A percentile compares a stretch with the other conserved stretches of the same genome.
Conservation (phyloP, 345 rosid genomes). For the Euphorbia lathyris region DNA sequence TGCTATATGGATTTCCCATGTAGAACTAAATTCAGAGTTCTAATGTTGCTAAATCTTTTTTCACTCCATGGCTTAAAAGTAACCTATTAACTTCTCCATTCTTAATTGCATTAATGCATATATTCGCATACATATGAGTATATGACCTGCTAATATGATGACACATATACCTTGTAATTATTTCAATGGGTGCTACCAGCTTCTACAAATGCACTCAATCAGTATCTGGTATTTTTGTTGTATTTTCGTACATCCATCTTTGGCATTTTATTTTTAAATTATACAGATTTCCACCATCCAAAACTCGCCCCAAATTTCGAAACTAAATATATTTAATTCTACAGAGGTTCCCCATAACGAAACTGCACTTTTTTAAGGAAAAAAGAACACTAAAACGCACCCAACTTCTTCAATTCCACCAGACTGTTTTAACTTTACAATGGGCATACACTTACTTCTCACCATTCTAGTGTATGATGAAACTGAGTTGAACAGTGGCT, state of each 20-base stretch:
- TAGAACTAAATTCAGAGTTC: neutral
- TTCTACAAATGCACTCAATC: neutral
- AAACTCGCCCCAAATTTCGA: too few relatives aligned
- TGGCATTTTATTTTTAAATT: neutral
- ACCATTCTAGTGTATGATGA: neutral
- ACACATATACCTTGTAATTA: neutral
- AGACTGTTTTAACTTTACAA: neutral
- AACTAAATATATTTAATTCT: neutral
- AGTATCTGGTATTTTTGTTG: neutral
- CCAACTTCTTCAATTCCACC: neutral
- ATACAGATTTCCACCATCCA: neutral
- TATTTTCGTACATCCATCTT: neutral
- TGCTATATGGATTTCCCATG: neutral
- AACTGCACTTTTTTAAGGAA: neutral
- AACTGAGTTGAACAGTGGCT: neutral
- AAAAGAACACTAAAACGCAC: neutral
- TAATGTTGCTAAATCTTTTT: neutral
- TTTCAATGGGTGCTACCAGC: too few relatives aligned
- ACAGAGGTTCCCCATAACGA: neutral
- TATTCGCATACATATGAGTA: neutral
- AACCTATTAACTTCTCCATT: neutral
- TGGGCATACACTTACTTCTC: neutral
- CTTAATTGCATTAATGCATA: neutral
- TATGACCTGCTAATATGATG: neutral
- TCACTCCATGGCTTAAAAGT: neutral